Evolutionary conservation across 148 eudicot genomes (phyloP).

Genomic region (Rhododendron griersonianum): DNA sequence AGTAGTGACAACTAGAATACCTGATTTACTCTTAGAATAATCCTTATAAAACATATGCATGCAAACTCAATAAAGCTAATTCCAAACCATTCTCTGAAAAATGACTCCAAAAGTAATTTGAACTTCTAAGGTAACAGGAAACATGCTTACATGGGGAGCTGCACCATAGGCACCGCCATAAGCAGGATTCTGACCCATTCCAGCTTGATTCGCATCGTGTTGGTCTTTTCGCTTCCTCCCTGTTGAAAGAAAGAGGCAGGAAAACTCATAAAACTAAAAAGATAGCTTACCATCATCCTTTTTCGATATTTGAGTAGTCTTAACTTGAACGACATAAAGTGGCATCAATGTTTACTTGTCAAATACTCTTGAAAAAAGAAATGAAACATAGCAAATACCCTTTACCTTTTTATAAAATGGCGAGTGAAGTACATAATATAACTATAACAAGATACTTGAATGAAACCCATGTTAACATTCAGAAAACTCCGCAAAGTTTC

Average conservation of each 20-base stretch:
- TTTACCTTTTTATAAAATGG: neutral
- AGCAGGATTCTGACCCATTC: conserved; percentile 45
- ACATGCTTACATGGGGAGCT: conserved; percentile 63
- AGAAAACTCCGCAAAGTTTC: neutral
- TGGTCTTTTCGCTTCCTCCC: conserved; percentile 86
- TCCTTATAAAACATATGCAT: neutral
- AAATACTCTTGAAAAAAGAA: neutral
- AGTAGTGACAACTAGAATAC: neutral
- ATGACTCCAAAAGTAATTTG: too few relatives aligned
- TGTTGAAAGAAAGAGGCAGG: conserved; percentile 9
- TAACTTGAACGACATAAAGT: neutral
- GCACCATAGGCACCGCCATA: conserved; percentile 75
- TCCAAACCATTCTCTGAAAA: neutral
- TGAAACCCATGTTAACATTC: neutral
- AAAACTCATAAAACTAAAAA: neutral
- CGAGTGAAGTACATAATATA: neutral
- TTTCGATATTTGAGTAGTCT: neutral
- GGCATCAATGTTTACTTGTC: neutral
- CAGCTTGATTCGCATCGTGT: conserved; percentile 76
- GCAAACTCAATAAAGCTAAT: neutral
- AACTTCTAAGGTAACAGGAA: neutral
- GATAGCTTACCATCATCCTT: neutral
- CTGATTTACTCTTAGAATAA: neutral
- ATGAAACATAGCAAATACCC: neutral
- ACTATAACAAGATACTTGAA: neutral